A percentile compares a stretch with the other conserved stretches of the same genome.
These are phyloP conservation scores for Myxozyma melibiosi DNA, from an alignment of 805 yeast species.

Conservation along the genomic window DNA sequence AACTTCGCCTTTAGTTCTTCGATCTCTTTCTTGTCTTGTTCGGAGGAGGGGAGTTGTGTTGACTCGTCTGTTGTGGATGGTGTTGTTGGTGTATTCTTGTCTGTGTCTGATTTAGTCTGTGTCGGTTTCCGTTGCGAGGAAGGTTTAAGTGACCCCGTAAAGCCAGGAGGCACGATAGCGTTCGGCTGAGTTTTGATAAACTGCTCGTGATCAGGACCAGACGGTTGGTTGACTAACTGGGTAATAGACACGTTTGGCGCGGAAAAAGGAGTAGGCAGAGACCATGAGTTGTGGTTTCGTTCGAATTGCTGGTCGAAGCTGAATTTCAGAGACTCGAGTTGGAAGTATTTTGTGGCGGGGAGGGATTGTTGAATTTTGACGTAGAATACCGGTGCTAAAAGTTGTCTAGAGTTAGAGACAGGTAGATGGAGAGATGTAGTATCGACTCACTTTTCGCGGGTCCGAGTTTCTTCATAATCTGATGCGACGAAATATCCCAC, in stretches of 20 bases:
- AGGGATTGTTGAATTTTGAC: conserved; percentile 15
- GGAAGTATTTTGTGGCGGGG: conserved; percentile 16
- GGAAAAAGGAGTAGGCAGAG: conserved; percentile 17
- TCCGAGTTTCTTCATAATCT: conserved; percentile 39
- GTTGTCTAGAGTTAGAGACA: neutral
- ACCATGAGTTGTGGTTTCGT: conserved; percentile 32
- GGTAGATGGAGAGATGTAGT: neutral
- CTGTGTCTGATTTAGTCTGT: no score
- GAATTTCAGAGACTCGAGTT: conserved; percentile 28
- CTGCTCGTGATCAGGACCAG: neutral
- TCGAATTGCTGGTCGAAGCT: conserved; percentile 37
- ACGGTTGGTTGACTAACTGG: neutral
- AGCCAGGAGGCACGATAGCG: no score
- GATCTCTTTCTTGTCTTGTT: neutral
- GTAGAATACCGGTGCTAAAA: conserved; percentile 12
- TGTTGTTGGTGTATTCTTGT: neutral
- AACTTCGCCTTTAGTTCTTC: conserved; percentile 2
- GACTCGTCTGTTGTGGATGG: neutral
- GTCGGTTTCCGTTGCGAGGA: no score
- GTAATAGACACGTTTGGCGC: neutral
- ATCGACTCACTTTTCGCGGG: conserved; percentile 34
- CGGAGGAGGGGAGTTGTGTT: neutral
- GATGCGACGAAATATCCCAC: conserved; percentile 56
- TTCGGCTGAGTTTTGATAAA: neutral
- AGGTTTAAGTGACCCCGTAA: no score